Percentiles rank a stretch among this genome's conserved stretches.
Evolutionary conservation across 2,329 filamentous ascomycete species (phyloP).

Genomic region (Aspergillus chevalieri): DNA sequence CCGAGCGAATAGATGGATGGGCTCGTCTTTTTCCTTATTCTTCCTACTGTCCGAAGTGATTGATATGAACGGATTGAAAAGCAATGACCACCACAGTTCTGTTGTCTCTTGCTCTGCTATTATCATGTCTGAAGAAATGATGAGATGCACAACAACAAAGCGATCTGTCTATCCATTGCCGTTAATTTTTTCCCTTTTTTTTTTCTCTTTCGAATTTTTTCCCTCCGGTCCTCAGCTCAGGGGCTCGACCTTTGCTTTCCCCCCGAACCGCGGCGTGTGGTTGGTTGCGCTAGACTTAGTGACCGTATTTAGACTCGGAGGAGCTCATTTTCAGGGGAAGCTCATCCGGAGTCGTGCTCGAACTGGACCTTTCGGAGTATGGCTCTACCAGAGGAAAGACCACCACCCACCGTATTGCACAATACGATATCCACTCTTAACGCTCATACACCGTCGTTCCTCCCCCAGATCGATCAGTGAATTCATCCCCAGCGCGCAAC

Average conservation of each 20-base stretch:
- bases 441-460: too few species aligned
- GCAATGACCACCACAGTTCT: not conserved
- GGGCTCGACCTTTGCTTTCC: not conserved
- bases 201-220: not conserved
- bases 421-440: too few species aligned
- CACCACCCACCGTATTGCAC: too few species aligned
- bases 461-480: too few species aligned
- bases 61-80: not conserved
- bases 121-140: too few species aligned
- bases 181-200: too few species aligned
- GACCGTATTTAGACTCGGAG: not conserved
- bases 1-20: conserved; percentile 8
- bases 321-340: not conserved
- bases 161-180: too few species aligned
- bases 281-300: not conserved
- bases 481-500: too few species aligned
- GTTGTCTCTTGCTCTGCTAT: too few species aligned
- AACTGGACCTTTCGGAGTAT: too few species aligned
- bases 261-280: not conserved
- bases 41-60: not conserved
- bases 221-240: not conserved
- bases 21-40: not conserved
- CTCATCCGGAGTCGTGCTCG: not conserved
- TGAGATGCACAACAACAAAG: too few species aligned
- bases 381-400: too few species aligned